These are phyloP conservation scores for Coriaria nepalensis DNA, from an alignment of 306 rosid genomes.

Conservation along the genomic window DNA sequence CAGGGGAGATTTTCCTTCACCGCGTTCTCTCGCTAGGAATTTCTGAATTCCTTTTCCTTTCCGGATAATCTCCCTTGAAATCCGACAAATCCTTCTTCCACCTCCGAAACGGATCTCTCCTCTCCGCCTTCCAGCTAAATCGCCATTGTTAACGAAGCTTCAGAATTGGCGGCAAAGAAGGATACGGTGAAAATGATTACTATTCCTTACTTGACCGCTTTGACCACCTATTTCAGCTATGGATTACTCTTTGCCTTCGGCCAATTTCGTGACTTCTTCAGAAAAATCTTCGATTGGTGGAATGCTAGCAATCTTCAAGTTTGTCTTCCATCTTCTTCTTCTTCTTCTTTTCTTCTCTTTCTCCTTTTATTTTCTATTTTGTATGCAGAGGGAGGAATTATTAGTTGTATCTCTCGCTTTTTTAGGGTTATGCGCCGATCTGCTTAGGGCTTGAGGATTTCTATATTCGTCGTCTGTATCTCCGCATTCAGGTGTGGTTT, in stretches of 20 bases:
- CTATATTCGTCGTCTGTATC: conserved; percentile 67
- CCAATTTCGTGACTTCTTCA: conserved; percentile 70
- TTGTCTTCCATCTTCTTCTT: neutral
- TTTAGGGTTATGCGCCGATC: conserved; percentile 81
- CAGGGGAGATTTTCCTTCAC: too few species aligned
- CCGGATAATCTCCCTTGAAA: too few species aligned
- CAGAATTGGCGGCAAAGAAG: conserved; percentile 19
- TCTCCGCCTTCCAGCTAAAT: too few species aligned
- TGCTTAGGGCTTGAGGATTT: conserved; percentile 91
- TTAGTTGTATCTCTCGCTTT: neutral
- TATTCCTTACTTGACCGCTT: conserved; percentile 75
- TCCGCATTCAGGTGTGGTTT: conserved; percentile 70
- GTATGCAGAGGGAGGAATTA: too few species aligned
- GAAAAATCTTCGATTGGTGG: conserved; percentile 61
- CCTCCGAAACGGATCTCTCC: too few species aligned
- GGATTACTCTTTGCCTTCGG: conserved; percentile 82
- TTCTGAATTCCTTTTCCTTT: too few species aligned
- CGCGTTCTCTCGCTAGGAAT: too few species aligned
- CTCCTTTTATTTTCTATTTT: neutral
- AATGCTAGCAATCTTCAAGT: conserved; percentile 59
- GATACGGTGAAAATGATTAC: conserved; percentile 61
- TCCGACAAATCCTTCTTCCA: too few species aligned
- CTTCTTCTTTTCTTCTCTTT: neutral
- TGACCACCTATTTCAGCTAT: conserved; percentile 85
- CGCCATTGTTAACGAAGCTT: conserved; percentile 10